phyloP scores from a whole-genome alignment of 176 grass and related monocot species.

The Calamus simplicifolius region DNA sequence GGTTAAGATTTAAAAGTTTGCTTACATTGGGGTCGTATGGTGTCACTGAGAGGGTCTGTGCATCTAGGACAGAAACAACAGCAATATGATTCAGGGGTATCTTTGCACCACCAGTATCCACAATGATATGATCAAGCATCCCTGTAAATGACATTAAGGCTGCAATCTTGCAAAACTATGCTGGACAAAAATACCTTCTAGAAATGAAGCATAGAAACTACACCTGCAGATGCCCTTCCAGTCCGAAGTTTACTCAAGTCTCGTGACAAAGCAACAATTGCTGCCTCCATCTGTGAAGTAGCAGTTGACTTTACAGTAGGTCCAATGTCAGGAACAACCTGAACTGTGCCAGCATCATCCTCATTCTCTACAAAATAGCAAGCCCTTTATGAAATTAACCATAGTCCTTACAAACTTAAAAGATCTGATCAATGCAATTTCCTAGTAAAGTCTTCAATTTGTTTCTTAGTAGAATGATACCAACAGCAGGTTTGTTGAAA shows the following conservation, averaged over 20 bases:
- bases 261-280: slow-evolving; percentile 57
- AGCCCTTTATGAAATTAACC: background rate
- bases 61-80: slow-evolving; percentile 85
- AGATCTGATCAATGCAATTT: background rate
- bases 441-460: background rate
- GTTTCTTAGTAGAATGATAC: no score
- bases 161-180: no score
- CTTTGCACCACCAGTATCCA: slow-evolving; percentile 58
- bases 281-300: slow-evolving; percentile 68
- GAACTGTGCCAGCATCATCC: slow-evolving; percentile 57
- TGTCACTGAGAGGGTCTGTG: slow-evolving; percentile 76
- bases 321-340: slow-evolving; percentile 49
- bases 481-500: no score
- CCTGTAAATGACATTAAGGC: slow-evolving; percentile 24
- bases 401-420: background rate
- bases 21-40: slow-evolving; percentile 93
- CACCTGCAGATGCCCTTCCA: slow-evolving; percentile 80
- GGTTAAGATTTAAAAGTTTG: no score
- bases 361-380: slow-evolving; percentile 50
- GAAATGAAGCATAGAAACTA: background rate
- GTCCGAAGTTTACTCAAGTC: slow-evolving; percentile 88
- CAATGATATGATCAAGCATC: slow-evolving; percentile 93
- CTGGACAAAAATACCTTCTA: background rate
- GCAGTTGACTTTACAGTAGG: slow-evolving; percentile 68
- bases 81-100: slow-evolving; percentile 62